Percentiles rank a stretch among this genome's conserved stretches.
These are phyloP conservation scores for Penicillium nucicola DNA, from an alignment of 495 filamentous ascomycete genomes.

Conservation along the genomic window DNA sequence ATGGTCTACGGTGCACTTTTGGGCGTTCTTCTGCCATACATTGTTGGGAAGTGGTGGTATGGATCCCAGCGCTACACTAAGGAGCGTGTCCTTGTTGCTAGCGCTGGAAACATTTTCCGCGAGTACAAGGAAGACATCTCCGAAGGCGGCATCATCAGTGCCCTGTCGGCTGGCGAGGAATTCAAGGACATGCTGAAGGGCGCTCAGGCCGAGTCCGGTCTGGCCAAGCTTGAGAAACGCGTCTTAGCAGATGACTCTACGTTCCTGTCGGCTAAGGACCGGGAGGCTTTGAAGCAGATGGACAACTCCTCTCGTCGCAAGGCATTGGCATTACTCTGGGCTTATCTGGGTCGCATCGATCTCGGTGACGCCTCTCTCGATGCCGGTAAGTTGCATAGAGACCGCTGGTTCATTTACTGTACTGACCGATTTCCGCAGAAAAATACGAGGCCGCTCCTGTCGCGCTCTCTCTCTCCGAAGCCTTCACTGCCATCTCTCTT, in stretches of 20 bases:
- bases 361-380: slow-evolving; percentile 68
- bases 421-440: slow-evolving; percentile 34
- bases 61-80: slow-evolving; percentile 88
- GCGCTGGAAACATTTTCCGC: slow-evolving; percentile 87
- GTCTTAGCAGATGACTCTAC: slow-evolving; percentile 59
- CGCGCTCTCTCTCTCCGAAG: slow-evolving; percentile 75
- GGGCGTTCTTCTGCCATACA: slow-evolving; percentile 85
- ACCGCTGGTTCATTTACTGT: not conserved
- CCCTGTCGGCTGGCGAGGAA: slow-evolving; percentile 80
- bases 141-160: slow-evolving; percentile 73
- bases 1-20: slow-evolving; percentile 82
- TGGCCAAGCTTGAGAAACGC: slow-evolving; percentile 77
- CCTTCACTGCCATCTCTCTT: slow-evolving; percentile 82
- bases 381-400: slow-evolving; percentile 54
- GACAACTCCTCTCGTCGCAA: slow-evolving; percentile 75
- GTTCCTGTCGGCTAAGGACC: slow-evolving; percentile 53
- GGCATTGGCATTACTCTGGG: slow-evolving; percentile 88
- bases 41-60: slow-evolving; percentile 98
- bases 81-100: slow-evolving; percentile 86
- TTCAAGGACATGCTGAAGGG: slow-evolving; percentile 71
- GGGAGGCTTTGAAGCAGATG: slow-evolving; percentile 62
- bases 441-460: slow-evolving; percentile 81
- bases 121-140: slow-evolving; percentile 83
- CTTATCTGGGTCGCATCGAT: slow-evolving; percentile 85
- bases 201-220: slow-evolving; percentile 66